Evolutionary conservation across 1,139 yeast genomes (phyloP), one percentile per base, ranked within the genome.

Genomic region (Pichia sp.): DNA sequence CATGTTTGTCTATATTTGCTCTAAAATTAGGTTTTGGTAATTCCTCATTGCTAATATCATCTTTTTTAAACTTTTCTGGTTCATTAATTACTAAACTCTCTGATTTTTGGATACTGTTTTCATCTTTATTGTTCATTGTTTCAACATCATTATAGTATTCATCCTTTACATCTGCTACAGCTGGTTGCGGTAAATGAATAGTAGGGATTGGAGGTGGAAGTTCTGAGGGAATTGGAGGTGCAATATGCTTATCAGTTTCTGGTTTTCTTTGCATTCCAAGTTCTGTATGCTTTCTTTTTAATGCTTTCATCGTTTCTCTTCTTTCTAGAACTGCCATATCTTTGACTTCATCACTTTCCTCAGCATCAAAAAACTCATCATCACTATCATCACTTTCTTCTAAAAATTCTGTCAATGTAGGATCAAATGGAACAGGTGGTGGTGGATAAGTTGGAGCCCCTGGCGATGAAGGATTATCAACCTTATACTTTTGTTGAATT

Each of bases 331-430:
- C 53, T 13, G 55, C 48, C 56, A 57, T 54, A 52, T 57, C 60
- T 42, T 53, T 54, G 16, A 54, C 76, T 56, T 75, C 76, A 48
- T 80, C 87, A 58, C 82, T 93, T 46, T 81, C 87, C 58, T 83
- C 95, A 2, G 96, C 96, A 71, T 91, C 98, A 63, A 87, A 91
- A 67, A 91, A 91, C 64, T 88, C 96, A 55, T 90, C 97, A 33
- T 85, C 93, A 3, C 85, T 84, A 38, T 83, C 87, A 39, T 79
- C 84, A n/a, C 69, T 77, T 36, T 73, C 76, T 33, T 70, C 75
- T 47, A 83, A 72, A 36, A 59, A 59, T 42, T 57, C 52, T 3
- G 59, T 50, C 36, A 59, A 49, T 3, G 58, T 51, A 16, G 60
- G 56, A 46, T 56, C 62, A 34, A 51, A 39, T 18, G 56, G 56